phyloP scores from a whole-genome alignment of 345 rosid species.

The Brassica carinata region DNA sequence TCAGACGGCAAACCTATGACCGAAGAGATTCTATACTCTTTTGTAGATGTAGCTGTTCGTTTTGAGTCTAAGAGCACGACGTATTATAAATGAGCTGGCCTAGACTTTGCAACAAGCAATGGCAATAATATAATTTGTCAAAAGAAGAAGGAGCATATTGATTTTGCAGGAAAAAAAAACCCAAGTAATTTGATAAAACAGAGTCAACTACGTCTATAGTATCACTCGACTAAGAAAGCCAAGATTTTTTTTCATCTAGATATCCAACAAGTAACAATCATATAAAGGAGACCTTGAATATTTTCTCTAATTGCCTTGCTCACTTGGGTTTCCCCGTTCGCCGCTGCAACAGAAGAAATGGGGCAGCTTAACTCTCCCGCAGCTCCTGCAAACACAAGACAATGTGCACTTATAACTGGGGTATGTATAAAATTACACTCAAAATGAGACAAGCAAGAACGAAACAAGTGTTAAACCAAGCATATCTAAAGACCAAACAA shows the following conservation, averaged over 20 bases:
- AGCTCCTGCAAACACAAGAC: conserved; percentile 55
- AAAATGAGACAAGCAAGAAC: neutral
- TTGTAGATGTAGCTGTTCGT: neutral
- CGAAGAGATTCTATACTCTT: neutral
- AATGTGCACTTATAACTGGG: neutral
- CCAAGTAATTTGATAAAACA: conserved; percentile 16
- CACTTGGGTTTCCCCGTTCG: conserved; percentile 46
- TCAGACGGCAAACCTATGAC: neutral
- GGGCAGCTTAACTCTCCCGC: conserved; percentile 87
- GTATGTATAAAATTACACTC: no score
- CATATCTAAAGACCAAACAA: conserved; percentile 17
- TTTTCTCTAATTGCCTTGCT: conserved; percentile 27
- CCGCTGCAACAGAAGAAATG: conserved; percentile 98
- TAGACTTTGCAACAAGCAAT: conserved; percentile 14
- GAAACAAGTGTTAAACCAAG: neutral
- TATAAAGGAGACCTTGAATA: conserved; percentile 7
- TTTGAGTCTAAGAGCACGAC: conserved; percentile 6
- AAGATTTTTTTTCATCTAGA: neutral
- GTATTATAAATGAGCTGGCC: neutral
- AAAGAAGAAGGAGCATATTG: conserved; percentile 11
- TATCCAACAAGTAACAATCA: conserved; percentile 15
- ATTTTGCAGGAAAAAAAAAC: conserved; percentile 19
- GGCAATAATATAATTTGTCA: conserved; percentile 1
- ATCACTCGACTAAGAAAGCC: conserved; percentile 24
- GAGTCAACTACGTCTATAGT: conserved; percentile 15